Conservation (phyloP, 345 rosid species). For the Arabis alpina region DNA sequence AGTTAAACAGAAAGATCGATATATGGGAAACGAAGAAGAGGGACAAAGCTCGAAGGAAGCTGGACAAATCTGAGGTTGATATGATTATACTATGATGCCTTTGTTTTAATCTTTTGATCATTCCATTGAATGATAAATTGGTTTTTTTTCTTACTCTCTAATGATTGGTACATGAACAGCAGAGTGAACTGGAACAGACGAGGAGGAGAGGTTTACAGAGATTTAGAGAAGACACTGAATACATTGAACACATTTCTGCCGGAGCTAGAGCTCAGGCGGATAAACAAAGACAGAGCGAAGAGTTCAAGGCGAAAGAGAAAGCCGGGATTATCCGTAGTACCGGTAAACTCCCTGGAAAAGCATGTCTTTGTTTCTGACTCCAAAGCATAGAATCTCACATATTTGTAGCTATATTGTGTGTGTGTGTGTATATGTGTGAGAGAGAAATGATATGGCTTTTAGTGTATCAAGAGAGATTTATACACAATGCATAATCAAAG, state of each 20-base stretch:
- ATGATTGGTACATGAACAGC: constrained; percentile 40
- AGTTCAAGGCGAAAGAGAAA: constrained; percentile 59
- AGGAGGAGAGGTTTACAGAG: constrained; percentile 53
- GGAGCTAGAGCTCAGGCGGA: constrained; percentile 67
- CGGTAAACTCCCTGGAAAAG: constrained; percentile 56
- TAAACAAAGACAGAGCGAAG: constrained; percentile 58
- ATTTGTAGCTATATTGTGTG: constrained; percentile 13
- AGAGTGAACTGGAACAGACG: constrained; percentile 52
- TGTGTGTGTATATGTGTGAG: not conserved
- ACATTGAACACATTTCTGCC: constrained; percentile 50
- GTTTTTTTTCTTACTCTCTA: not conserved
- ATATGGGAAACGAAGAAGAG: constrained; percentile 70
- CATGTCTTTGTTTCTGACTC: constrained; percentile 42
- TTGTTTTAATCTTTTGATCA: not conserved
- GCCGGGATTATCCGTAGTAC: constrained; percentile 57
- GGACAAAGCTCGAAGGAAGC: constrained; percentile 54
- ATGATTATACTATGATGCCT: not conserved
- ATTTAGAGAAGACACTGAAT: constrained; percentile 53
- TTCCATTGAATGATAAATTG: not conserved
- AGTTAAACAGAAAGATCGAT: constrained; percentile 51
- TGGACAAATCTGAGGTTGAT: constrained; percentile 63
- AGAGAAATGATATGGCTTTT: not conserved
- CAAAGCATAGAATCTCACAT: constrained; percentile 21
- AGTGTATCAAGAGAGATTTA: not conserved
- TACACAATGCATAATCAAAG: not conserved